These are phyloP conservation scores for Boletus patriciae DNA, from an alignment of 768 basidiomycete genomes.

Conservation along the genomic window DNA sequence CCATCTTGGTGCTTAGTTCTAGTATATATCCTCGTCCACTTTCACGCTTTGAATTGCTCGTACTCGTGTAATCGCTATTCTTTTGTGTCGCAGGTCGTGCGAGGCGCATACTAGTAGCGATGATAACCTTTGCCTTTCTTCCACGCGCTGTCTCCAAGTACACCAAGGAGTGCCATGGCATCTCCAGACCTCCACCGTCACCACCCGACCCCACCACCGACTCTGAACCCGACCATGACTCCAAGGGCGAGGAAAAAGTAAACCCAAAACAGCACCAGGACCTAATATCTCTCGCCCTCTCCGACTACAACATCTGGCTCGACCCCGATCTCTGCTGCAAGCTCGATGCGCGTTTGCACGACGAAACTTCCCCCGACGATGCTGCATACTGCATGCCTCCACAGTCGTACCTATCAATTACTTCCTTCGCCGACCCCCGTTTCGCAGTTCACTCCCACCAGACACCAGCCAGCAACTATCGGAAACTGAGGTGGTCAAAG, in stretches of 20 bases:
- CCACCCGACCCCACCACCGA: neutral
- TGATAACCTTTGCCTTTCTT: conserved; percentile 44
- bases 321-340: conserved; percentile 54
- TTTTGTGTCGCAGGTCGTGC: too few species aligned
- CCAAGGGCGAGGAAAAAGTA: conserved; percentile 24
- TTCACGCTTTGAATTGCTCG: too few species aligned
- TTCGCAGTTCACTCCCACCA: conserved; percentile 21
- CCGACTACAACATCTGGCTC: conserved; percentile 67
- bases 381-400: conserved; percentile 36
- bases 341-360: conserved; percentile 38
- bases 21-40: too few species aligned
- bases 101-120: too few species aligned
- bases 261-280: conserved; percentile 39
- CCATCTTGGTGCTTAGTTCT: too few species aligned
- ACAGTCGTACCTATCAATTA: conserved; percentile 62
- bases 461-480: conserved; percentile 12
- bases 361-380: conserved; percentile 11
- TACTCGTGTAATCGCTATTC: too few species aligned
- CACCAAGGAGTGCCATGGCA: conserved; percentile 26
- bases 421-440: conserved; percentile 43
- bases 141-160: conserved; percentile 47
- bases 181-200: conserved; percentile 7
- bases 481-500: conserved; percentile 56
- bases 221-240: conserved; percentile 6
- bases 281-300: conserved; percentile 61